Evolutionary conservation across 441 rosid species (phyloP).

Genomic region (Pelargonium exstipulatum): DNA sequence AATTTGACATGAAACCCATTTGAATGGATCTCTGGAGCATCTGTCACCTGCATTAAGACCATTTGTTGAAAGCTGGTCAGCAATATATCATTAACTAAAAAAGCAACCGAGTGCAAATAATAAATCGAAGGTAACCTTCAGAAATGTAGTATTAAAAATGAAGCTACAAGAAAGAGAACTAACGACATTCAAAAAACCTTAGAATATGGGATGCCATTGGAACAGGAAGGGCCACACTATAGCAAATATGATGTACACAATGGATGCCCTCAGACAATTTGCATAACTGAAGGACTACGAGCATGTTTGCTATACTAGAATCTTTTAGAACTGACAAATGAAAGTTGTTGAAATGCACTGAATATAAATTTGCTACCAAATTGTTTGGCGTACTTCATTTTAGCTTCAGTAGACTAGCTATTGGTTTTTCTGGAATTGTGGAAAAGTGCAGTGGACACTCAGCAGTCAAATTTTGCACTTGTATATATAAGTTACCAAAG

Average conservation of each 20-base stretch:
- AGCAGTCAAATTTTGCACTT: too few relatives aligned
- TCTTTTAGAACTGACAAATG: background rate
- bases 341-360: background rate
- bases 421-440: background rate
- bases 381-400: background rate
- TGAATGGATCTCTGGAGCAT: constrained; percentile 99
- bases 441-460: background rate
- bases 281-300: background rate
- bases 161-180: background rate
- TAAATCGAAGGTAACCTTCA: too few relatives aligned
- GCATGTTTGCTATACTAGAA: background rate
- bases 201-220: background rate
- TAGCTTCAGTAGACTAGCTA: background rate
- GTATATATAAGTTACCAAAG: too few relatives aligned
- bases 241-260: background rate
- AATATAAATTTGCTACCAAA: background rate
- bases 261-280: background rate
- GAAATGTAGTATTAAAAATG: background rate
- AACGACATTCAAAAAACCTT: background rate
- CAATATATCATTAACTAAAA: background rate
- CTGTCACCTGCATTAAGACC: constrained; percentile 58
- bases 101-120: background rate
- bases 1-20: constrained; percentile 96
- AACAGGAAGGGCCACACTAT: background rate
- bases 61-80: constrained; percentile 18